Evolutionary conservation across 139 green algal species (phyloP), one percentile per base, ranked within the genome.

Genomic region (Volvox reticuliferus): DNA sequence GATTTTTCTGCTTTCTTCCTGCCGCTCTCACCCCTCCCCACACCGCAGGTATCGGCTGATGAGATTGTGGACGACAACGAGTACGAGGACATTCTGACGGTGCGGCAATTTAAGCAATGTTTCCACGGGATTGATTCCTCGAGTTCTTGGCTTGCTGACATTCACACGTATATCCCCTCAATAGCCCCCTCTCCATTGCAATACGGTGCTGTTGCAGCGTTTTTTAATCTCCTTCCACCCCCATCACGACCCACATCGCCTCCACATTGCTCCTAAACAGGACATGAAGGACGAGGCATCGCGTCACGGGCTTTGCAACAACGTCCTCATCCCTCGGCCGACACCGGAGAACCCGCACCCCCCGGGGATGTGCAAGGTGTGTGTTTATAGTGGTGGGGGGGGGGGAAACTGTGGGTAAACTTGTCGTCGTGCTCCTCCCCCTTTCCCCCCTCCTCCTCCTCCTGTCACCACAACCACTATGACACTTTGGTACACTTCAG

Each of bases 61-160:
- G 98, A 99, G 95, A 95, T 99, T 35, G 37, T 80, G 3, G 95
- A 99, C 88, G 92, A 97, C 32, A 94, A 98, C 33, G 98, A 99
- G 88, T 99, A 99, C 87, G 87, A 94, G 19, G 98, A 99, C 85
- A 99, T 99, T 88, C 55, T 98, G 88, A 96, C 98, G 82, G 97
- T 94, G 17, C 36, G 65, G 26, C 16, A 62, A 3, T 82, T 32
- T 1, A 98, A 90, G 98, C 20, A 19, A 9, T 79, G 14, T 79
- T 79, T 79, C 65, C 24, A 24, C 6, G 21, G 65, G 12, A 2
- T 73, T 12, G 21, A 73, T 2, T 2, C 6, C 65, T 26, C 65
- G 65, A n/a, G 21, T 24, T 73, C 65, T 73, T 73, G 65, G 65
- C 12, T 73, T 28, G 65, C 65, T 73, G 21, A 28, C 65, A 73